Percentiles rank a stretch among this genome's conserved stretches.
phyloP scores from a whole-genome alignment of 2,329 filamentous ascomycete genomes.

The Stemphylium beticola region DNA sequence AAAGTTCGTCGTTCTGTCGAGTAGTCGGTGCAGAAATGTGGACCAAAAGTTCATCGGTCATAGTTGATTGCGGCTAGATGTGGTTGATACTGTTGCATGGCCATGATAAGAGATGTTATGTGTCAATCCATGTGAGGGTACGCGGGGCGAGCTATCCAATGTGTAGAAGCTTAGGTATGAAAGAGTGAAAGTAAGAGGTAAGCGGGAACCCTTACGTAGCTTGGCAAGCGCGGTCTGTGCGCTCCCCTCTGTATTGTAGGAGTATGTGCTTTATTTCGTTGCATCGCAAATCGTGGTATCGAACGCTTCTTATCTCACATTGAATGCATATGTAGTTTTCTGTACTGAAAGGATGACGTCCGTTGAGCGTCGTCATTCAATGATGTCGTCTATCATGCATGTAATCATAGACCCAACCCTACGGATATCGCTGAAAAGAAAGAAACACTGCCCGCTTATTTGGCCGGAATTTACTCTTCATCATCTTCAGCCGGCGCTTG shows the following conservation, averaged over 20 bases:
- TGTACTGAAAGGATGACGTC: background rate
- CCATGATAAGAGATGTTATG: constrained; percentile 11
- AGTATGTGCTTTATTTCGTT: background rate
- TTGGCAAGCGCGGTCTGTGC: constrained; percentile 6
- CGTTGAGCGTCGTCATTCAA: constrained; percentile 13
- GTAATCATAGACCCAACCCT: constrained; percentile 25
- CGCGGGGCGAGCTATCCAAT: background rate
- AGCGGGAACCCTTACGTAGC: background rate
- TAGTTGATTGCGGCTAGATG: constrained; percentile 15
- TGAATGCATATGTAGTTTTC: background rate
- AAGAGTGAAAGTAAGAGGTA: background rate
- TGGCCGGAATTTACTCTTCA: constrained; percentile 54
- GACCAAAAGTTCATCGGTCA: constrained; percentile 52
- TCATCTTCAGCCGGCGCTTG: constrained; percentile 62
- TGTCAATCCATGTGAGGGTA: constrained; percentile 1
- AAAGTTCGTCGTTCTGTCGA: constrained; percentile 51
- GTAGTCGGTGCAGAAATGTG: constrained; percentile 55
- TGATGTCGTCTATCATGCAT: constrained; percentile 28
- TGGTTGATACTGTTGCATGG: constrained; percentile 5
- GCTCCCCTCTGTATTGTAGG: background rate
- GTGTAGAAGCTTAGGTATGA: background rate
- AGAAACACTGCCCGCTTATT: constrained; percentile 7
- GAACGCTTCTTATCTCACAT: background rate
- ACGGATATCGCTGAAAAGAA: constrained; percentile 30
- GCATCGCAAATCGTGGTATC: background rate